Evolutionary conservation across 805 yeast species (phyloP).

Genomic region (Starmerella powellii): DNA sequence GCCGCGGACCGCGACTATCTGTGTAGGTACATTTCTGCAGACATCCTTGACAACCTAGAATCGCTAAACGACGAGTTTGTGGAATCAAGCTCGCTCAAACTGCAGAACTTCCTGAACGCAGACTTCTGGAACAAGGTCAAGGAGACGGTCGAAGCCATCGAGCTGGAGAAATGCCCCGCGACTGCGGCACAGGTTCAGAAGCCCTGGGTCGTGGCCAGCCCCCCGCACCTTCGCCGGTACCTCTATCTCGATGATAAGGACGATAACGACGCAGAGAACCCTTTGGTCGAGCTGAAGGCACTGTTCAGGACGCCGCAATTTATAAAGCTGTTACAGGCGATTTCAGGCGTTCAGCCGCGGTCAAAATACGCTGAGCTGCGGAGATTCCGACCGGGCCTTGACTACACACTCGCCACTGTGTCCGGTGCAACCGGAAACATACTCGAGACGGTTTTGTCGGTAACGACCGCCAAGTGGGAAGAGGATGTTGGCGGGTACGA

Average conservation of each 20-base stretch:
- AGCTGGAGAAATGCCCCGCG: conserved; percentile 27
- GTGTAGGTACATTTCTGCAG: conserved; percentile 42
- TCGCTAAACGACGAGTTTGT: conserved; percentile 42
- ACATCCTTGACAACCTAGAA: conserved; percentile 35
- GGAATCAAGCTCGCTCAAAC: conserved; percentile 58
- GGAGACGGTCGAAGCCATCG: conserved; percentile 41
- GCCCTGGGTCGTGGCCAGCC: conserved; percentile 88
- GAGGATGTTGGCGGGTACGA: conserved; percentile 86
- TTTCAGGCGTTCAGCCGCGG: conserved; percentile 50
- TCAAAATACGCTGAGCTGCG: conserved; percentile 63
- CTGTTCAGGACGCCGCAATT: conserved; percentile 53
- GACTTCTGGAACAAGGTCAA: conserved; percentile 41
- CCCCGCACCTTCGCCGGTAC: conserved; percentile 86
- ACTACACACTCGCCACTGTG: conserved; percentile 79
- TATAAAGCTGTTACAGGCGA: conserved; percentile 50
- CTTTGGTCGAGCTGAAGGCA: conserved; percentile 35
- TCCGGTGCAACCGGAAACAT: conserved; percentile 35
- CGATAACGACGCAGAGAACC: conserved; percentile 20
- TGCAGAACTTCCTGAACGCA: conserved; percentile 49
- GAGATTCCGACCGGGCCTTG: conserved; percentile 89
- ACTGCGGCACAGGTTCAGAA: conserved; percentile 10
- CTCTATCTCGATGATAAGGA: conserved; percentile 53
- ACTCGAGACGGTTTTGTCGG: conserved; percentile 66
- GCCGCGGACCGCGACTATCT: conserved; percentile 41
- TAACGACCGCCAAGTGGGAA: conserved; percentile 86